Conservation (phyloP, 1,284 basidiomycete genomes). For the Fomitopsis betulina region DNA sequence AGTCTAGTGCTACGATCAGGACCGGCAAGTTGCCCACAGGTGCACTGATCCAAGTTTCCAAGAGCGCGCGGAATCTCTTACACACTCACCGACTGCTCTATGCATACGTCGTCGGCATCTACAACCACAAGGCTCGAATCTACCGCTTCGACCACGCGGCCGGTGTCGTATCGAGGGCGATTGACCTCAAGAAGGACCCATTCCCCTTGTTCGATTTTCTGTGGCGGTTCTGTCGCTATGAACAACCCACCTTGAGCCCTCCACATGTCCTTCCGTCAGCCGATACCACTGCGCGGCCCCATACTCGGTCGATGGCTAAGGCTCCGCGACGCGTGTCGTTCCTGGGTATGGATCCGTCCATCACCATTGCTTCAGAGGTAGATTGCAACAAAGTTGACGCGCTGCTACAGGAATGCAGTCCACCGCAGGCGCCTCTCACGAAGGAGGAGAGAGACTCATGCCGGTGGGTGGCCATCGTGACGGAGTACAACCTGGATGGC, state of each 20-base stretch:
- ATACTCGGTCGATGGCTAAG: background rate
- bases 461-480: background rate
- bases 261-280: no score
- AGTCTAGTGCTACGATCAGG: no score
- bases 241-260: no score
- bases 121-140: constrained; percentile 6
- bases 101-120: constrained; percentile 11
- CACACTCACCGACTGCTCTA: constrained; percentile 8
- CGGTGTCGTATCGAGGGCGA: background rate
- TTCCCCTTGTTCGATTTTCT: background rate
- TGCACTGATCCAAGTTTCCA: constrained; percentile 1
- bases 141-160: constrained; percentile 8
- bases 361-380: background rate
- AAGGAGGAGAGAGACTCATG: background rate
- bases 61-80: constrained; percentile 8
- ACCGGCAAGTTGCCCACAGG: background rate
- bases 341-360: background rate
- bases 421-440: background rate
- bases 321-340: background rate
- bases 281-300: no score
- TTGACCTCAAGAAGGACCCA: background rate
- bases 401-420: no score
- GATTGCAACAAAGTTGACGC: background rate
- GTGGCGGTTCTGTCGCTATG: background rate
- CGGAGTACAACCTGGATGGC: background rate